These are phyloP conservation scores for Aplosporella prunicola DNA, from an alignment of 2,329 filamentous ascomycete genomes.

Conservation along the genomic window DNA sequence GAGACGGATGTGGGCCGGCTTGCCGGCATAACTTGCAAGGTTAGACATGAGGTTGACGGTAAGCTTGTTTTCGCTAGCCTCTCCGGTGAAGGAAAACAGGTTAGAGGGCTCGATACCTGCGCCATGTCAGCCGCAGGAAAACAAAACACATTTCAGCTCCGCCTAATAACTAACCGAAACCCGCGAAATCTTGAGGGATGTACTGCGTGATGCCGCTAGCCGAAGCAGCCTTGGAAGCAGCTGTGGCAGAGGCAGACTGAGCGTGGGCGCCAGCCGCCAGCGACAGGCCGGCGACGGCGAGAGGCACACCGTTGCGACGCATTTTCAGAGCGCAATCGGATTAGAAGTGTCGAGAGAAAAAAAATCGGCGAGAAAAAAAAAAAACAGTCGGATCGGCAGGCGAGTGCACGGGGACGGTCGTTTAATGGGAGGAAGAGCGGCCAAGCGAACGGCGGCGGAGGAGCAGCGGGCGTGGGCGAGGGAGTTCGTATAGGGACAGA, in stretches of 20 bases:
- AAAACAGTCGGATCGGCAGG: no score
- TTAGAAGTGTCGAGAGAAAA: background rate
- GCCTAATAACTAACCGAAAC: slow-evolving; percentile 8
- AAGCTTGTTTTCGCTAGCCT: slow-evolving; percentile 32
- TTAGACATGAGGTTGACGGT: slow-evolving; percentile 41
- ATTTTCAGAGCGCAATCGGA: background rate
- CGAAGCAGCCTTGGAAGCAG: slow-evolving; percentile 19
- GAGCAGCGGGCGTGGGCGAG: background rate
- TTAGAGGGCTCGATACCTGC: slow-evolving; percentile 44
- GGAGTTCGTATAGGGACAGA: background rate
- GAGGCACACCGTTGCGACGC: background rate
- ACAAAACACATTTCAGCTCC: no score
- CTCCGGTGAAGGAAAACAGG: slow-evolving; percentile 43
- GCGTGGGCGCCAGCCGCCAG: slow-evolving; percentile 12
- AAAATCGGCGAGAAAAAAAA: background rate
- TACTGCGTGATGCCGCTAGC: slow-evolving; percentile 13
- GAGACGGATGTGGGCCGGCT: slow-evolving; percentile 40
- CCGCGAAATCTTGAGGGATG: slow-evolving; percentile 5
- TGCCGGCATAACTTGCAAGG: slow-evolving; percentile 40
- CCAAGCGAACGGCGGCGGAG: no score
- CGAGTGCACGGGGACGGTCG: background rate
- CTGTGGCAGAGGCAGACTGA: slow-evolving; percentile 24
- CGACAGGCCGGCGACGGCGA: background rate
- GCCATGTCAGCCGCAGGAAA: slow-evolving; percentile 1
- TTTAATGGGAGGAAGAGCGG: background rate